These are phyloP conservation scores for Anisodus acutangulus DNA, from an alignment of 257 asterid genomes.

Conservation along the genomic window DNA sequence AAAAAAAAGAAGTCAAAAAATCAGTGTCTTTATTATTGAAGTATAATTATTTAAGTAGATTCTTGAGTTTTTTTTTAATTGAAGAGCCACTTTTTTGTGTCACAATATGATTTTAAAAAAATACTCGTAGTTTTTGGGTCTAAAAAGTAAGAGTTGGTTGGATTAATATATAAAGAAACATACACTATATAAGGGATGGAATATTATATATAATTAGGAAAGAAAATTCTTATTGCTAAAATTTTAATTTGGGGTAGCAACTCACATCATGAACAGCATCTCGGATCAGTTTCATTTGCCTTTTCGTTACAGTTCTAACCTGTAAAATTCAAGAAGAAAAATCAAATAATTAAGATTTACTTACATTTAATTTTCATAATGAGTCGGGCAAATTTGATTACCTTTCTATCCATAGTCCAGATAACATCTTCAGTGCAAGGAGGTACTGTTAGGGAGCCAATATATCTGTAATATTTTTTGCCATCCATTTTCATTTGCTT, in stretches of 20 bases:
- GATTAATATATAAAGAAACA: neutral
- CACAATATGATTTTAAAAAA: neutral
- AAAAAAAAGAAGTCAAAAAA: neutral
- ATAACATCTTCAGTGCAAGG: slow-evolving; percentile 61
- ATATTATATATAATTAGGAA: neutral
- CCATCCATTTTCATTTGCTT: slow-evolving; percentile 47
- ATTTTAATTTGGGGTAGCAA: slow-evolving; percentile 20
- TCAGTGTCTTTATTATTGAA: neutral
- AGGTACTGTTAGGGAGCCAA: slow-evolving; percentile 73
- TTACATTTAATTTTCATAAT: neutral
- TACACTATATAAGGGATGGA: neutral
- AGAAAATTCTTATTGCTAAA: neutral
- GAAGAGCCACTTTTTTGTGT: neutral
- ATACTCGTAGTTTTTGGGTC: neutral
- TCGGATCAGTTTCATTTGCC: slow-evolving; percentile 58
- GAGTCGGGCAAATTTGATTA: slow-evolving; percentile 1
- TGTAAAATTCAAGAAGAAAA: neutral
- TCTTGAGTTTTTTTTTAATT: neutral
- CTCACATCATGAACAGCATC: slow-evolving; percentile 66
- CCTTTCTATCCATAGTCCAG: slow-evolving; percentile 62
- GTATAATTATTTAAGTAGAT: no score
- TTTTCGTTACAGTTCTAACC: slow-evolving; percentile 61
- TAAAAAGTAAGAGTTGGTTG: neutral
- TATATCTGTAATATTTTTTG: slow-evolving; percentile 58
- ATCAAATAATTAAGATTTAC: neutral